A percentile compares a stretch with the other conserved stretches of the same genome.
Evolutionary conservation across 2,329 filamentous ascomycete species (phyloP).

Genomic region (Clarireedia monteithiana): DNA sequence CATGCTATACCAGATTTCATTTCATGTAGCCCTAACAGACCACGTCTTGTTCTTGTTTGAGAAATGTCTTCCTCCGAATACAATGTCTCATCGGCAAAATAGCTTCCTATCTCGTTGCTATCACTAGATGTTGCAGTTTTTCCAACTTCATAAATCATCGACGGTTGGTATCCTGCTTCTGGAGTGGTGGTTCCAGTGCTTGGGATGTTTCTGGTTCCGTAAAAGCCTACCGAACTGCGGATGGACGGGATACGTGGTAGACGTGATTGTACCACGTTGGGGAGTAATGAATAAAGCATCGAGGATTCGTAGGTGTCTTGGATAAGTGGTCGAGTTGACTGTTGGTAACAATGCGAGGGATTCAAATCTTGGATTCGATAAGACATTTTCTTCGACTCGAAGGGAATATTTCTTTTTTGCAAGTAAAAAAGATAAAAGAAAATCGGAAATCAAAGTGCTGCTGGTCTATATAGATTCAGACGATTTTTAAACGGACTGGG

Average conservation of each 20-base stretch:
- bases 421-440: neutral
- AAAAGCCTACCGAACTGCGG: slow-evolving; percentile 32
- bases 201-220: slow-evolving; percentile 14
- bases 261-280: slow-evolving; percentile 42
- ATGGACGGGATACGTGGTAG: slow-evolving; percentile 45
- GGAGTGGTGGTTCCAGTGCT: slow-evolving; percentile 26
- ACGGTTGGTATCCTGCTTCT: slow-evolving; percentile 18
- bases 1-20: slow-evolving; percentile 36
- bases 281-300: slow-evolving; percentile 46
- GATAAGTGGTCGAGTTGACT: neutral
- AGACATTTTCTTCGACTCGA: too few species aligned
- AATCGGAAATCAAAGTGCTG: neutral
- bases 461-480: neutral
- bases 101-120: neutral
- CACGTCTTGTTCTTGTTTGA: slow-evolving; percentile 1
- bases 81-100: slow-evolving; percentile 12
- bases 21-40: slow-evolving; percentile 13
- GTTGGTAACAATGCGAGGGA: neutral
- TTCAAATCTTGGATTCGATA: neutral
- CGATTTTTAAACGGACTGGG: neutral
- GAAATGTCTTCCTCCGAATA: slow-evolving; percentile 17
- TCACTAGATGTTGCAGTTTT: neutral
- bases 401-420: neutral
- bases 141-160: slow-evolving; percentile 18
- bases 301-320: slow-evolving; percentile 28